A percentile compares a stretch with the other conserved stretches of the same genome.
phyloP scores from a whole-genome alignment of 352 stramenopile genomes.

The Phytophthora palmivora region DNA sequence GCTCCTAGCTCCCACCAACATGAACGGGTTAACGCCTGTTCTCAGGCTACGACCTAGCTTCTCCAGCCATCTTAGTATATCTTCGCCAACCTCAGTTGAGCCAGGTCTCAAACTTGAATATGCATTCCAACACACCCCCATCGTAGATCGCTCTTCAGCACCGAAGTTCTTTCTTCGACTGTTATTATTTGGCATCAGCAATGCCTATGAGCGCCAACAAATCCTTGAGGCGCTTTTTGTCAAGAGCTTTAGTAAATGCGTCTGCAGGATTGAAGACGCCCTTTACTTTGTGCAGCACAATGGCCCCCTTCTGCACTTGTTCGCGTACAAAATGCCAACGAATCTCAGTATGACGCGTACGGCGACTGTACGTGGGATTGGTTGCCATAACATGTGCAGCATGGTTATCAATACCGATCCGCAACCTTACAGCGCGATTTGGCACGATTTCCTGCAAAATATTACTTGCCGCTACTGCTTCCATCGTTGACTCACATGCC shows the following conservation, averaged over 20 bases:
- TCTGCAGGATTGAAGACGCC: slow-evolving; percentile 9
- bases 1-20: no score
- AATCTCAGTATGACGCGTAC: slow-evolving; percentile 5
- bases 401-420: slow-evolving; percentile 16
- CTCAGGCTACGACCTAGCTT: no score
- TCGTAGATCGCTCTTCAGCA: slow-evolving; percentile 12
- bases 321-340: slow-evolving; percentile 16
- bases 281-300: slow-evolving; percentile 8
- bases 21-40: no score
- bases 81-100: no score
- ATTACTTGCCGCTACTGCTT: not conserved
- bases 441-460: slow-evolving; percentile 11
- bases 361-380: slow-evolving; percentile 6
- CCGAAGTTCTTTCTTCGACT: slow-evolving; percentile 17
- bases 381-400: slow-evolving; percentile 7
- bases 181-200: not conserved
- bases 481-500: slow-evolving; percentile 11
- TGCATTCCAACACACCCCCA: slow-evolving; percentile 11
- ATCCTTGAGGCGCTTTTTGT: slow-evolving; percentile 5
- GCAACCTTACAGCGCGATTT: not conserved
- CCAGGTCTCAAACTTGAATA: slow-evolving; percentile 3
- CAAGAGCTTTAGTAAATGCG: slow-evolving; percentile 1
- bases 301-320: slow-evolving; percentile 8
- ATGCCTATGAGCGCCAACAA: slow-evolving; percentile 3
- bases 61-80: no score